Conservation (phyloP, 768 basidiomycete genomes). For the Hericium coralloides region DNA sequence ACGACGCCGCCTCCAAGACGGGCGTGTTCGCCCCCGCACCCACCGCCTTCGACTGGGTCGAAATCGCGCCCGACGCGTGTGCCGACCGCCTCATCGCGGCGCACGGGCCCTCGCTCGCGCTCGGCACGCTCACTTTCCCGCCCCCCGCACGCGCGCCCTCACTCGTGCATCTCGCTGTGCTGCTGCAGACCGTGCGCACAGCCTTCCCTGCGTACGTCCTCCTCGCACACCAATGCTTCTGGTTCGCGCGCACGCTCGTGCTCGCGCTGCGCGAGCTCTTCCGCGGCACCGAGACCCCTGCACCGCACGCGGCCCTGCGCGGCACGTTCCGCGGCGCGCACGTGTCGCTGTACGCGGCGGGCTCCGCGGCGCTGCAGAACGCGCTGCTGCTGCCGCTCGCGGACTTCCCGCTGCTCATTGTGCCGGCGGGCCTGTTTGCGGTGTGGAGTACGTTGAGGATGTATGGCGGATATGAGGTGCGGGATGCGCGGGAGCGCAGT, state of each 20-base stretch:
- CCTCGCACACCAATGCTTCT: constrained; percentile 13
- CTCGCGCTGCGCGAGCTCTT: constrained; percentile 8
- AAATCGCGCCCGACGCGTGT: constrained; percentile 12
- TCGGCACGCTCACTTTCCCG: constrained; percentile 10
- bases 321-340: constrained; percentile 15
- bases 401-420: constrained; percentile 9
- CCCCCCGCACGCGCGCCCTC: constrained; percentile 1
- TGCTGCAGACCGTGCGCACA: constrained; percentile 8
- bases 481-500: constrained; percentile 3
- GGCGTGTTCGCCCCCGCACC: not conserved
- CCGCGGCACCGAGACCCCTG: constrained; percentile 1
- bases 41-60: constrained; percentile 10
- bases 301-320: not conserved
- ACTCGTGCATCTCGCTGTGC: constrained; percentile 10
- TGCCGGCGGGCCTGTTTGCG: constrained; percentile 14
- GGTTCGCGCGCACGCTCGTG: constrained; percentile 11
- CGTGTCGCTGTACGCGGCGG: constrained; percentile 11
- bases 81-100: constrained; percentile 5
- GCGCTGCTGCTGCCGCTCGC: constrained; percentile 12
- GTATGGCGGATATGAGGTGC: constrained; percentile 10
- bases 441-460: constrained; percentile 9
- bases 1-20: constrained; percentile 4
- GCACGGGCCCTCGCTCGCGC: constrained; percentile 5
- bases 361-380: constrained; percentile 10
- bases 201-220: constrained; percentile 14